These are phyloP conservation scores for Syzygium jambos DNA, from an alignment of 345 rosid genomes.

Conservation along the genomic window DNA sequence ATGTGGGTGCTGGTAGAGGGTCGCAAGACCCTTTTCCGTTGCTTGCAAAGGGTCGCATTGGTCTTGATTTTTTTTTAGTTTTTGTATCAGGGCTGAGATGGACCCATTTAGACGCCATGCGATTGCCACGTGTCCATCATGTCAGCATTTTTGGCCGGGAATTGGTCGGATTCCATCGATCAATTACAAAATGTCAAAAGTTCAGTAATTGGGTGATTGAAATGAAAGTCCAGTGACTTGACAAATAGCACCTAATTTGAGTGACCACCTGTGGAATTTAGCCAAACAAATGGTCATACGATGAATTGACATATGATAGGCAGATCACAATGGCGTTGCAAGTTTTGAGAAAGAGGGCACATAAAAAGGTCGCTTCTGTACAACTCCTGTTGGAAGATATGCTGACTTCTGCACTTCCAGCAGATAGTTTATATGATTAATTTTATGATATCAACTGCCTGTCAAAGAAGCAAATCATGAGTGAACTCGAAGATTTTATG, in stretches of 20 bases:
- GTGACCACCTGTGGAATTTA: background rate
- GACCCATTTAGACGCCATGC: background rate
- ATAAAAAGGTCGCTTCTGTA: background rate
- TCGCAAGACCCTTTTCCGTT: background rate
- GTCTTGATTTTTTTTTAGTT: background rate
- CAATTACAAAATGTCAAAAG: background rate
- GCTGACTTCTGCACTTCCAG: background rate
- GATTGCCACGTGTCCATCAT: background rate
- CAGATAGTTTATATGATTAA: background rate
- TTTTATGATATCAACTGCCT: background rate
- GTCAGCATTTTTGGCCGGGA: background rate
- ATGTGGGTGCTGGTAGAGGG: background rate
- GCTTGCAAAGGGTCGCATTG: background rate
- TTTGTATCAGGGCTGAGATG: background rate
- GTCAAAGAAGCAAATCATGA: background rate
- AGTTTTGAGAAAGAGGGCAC: background rate
- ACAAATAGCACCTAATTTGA: background rate
- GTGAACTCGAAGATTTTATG: background rate
- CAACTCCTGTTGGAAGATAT: background rate
- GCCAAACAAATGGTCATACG: background rate
- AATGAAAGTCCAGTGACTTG: background rate
- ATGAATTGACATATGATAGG: background rate
- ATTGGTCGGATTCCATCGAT: background rate
- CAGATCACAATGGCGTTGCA: background rate
- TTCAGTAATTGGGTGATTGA: background rate